phyloP scores from a whole-genome alignment of 352 stramenopile species.

The Phytophthora podocarpi region DNA sequence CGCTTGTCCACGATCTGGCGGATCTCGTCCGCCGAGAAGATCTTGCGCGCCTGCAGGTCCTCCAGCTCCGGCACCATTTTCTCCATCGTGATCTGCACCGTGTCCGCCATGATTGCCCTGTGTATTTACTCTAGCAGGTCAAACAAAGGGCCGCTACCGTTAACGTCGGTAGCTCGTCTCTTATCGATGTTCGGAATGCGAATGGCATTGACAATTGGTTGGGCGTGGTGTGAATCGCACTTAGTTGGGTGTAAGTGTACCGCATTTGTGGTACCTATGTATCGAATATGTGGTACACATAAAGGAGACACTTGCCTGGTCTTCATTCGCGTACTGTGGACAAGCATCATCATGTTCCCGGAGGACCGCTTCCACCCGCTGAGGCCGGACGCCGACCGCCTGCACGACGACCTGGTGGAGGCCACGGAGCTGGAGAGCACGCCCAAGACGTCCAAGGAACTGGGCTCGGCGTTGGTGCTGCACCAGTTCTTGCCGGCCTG shows the following conservation, averaged over 20 bases:
- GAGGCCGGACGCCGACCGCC: slow-evolving; percentile 65
- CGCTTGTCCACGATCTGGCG: slow-evolving; percentile 90
- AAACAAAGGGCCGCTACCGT: too few species aligned
- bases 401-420: slow-evolving; percentile 69
- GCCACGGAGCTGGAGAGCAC: slow-evolving; percentile 55
- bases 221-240: slow-evolving; percentile 28
- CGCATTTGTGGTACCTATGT: too few species aligned
- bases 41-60: slow-evolving; percentile 86
- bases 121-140: too few species aligned
- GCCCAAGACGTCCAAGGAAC: slow-evolving; percentile 72
- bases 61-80: slow-evolving; percentile 95
- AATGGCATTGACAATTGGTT: slow-evolving; percentile 37
- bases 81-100: slow-evolving; percentile 93
- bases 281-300: not conserved
- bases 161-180: not conserved
- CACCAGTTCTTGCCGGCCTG: slow-evolving; percentile 87
- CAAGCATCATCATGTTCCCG: slow-evolving; percentile 60
- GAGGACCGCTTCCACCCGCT: slow-evolving; percentile 85
- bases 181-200: too few species aligned
- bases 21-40: slow-evolving; percentile 90
- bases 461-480: slow-evolving; percentile 71
- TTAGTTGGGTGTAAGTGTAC: slow-evolving; percentile 3
- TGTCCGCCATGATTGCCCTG: slow-evolving; percentile 85
- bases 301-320: too few species aligned
- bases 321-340: not conserved